Conservation (phyloP, 176 grass and related monocot species). For the Metroxylon sagu region DNA sequence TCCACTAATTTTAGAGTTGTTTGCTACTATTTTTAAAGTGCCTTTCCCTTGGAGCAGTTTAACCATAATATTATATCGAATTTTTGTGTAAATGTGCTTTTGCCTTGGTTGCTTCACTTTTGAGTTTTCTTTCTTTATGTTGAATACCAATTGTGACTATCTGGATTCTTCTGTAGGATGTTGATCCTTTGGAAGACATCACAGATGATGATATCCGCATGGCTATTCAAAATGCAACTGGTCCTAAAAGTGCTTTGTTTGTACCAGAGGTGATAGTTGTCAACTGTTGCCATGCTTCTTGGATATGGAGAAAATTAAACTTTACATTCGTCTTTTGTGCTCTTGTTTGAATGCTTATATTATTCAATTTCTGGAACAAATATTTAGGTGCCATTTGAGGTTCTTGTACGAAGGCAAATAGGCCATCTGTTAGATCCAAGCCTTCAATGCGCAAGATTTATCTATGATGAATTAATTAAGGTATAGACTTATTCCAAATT, state of each 20-base stretch:
- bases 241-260: slow-evolving; percentile 85
- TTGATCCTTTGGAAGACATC: slow-evolving; percentile 83
- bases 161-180: slow-evolving; percentile 46
- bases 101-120: no score
- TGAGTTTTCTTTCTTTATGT: no score
- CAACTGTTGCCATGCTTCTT: no score
- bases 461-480: slow-evolving; percentile 96
- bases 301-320: no score
- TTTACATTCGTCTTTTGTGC: no score
- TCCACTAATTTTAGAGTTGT: no score
- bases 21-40: no score
- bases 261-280: slow-evolving; percentile 59
- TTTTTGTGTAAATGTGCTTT: no score
- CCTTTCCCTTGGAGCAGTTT: no score
- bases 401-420: slow-evolving; percentile 91
- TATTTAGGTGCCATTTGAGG: slow-evolving; percentile 84
- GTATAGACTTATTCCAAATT: slow-evolving; percentile 25
- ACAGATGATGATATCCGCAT: slow-evolving; percentile 76
- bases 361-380: slow-evolving; percentile 5
- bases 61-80: no score
- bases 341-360: no score
- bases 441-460: slow-evolving; percentile 90
- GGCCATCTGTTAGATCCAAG: slow-evolving; percentile 81
- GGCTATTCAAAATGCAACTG: slow-evolving; percentile 77
- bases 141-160: background rate